A percentile compares a stretch with the other conserved stretches of the same genome.
These are phyloP conservation scores for Ganoderma lucidum DNA, from an alignment of 1,284 basidiomycete genomes.

Conservation along the genomic window DNA sequence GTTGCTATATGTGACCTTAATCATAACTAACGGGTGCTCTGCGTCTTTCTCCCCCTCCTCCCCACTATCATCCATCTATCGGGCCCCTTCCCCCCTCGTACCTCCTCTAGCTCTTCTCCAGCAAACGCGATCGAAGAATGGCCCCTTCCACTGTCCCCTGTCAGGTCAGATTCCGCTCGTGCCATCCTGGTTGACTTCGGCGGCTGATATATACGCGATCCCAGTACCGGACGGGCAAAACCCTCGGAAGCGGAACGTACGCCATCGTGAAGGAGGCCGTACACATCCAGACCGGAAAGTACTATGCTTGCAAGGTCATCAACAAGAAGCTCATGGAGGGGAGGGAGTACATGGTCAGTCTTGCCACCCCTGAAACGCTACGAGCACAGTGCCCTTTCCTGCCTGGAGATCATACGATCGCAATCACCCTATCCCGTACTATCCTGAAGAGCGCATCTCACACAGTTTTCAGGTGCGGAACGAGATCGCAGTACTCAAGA, in stretches of 20 bases:
- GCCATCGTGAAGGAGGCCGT: constrained; percentile 96
- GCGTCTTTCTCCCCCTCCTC: constrained; percentile 12
- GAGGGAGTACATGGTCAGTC: constrained; percentile 85
- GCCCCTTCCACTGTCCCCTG: constrained; percentile 63
- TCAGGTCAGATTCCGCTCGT: constrained; percentile 52
- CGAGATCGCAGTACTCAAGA: constrained; percentile 96
- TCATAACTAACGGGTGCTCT: constrained; percentile 23
- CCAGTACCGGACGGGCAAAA: constrained; percentile 93
- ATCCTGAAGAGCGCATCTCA: constrained; percentile 15
- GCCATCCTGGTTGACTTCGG: constrained; percentile 7
- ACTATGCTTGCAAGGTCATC: constrained; percentile 94
- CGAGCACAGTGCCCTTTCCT: constrained; percentile 2
- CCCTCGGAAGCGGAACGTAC: constrained; percentile 91
- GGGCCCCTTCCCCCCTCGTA: constrained; percentile 7
- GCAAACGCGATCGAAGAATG: constrained; percentile 17
- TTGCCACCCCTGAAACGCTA: constrained; percentile 15
- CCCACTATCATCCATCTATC: constrained; percentile 16
- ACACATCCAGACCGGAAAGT: constrained; percentile 88
- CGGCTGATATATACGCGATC: constrained; percentile 24
- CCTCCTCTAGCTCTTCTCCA: background rate
- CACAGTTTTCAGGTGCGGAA: constrained; percentile 81
- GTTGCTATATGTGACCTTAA: constrained; percentile 24
- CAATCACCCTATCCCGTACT: constrained; percentile 12
- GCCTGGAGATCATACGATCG: constrained; percentile 29
- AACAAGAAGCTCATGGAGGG: constrained; percentile 99